Conservation (phyloP, 805 yeast species). For the Priceomyces castillae region DNA sequence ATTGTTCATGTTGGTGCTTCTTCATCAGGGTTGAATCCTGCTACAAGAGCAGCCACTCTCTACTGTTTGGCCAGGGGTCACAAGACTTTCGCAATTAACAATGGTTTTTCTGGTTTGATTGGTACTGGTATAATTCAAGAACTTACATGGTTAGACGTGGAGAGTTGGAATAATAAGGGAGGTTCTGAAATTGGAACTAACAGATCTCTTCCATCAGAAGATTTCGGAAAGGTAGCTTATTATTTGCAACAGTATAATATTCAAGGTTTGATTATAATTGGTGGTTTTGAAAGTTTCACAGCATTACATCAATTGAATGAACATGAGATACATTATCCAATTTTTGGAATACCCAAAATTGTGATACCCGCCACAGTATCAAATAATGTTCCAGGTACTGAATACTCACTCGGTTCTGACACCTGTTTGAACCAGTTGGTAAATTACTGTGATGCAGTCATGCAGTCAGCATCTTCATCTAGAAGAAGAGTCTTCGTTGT, state of each 20-base stretch:
- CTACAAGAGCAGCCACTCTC: conserved; percentile 71
- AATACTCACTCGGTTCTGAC: conserved; percentile 72
- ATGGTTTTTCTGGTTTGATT: conserved; percentile 72
- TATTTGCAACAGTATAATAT: conserved; percentile 65
- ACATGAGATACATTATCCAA: conserved; percentile 61
- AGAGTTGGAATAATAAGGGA: conserved; percentile 71
- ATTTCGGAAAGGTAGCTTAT: conserved; percentile 69
- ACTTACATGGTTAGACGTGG: conserved; percentile 65
- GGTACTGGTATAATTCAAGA: conserved; percentile 59
- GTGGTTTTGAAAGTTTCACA: conserved; percentile 81
- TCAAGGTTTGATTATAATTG: conserved; percentile 71
- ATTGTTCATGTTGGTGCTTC: conserved; percentile 79
- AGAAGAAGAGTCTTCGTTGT: conserved; percentile 78
- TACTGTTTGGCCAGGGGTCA: conserved; percentile 78
- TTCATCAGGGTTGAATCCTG: conserved; percentile 74
- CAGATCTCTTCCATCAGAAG: conserved; percentile 64
- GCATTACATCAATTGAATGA: conserved; percentile 64
- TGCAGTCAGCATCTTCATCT: conserved; percentile 75
- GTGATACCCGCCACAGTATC: conserved; percentile 78
- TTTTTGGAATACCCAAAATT: conserved; percentile 75
- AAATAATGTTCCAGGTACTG: conserved; percentile 80
- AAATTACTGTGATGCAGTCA: conserved; percentile 73
- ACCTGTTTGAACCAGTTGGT: conserved; percentile 71
- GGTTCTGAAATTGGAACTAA: conserved; percentile 85
- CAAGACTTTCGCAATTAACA: conserved; percentile 64